Base-by-base conservation (phyloP, 106 monocot species). In the Dendrobium catenatum region DNA sequence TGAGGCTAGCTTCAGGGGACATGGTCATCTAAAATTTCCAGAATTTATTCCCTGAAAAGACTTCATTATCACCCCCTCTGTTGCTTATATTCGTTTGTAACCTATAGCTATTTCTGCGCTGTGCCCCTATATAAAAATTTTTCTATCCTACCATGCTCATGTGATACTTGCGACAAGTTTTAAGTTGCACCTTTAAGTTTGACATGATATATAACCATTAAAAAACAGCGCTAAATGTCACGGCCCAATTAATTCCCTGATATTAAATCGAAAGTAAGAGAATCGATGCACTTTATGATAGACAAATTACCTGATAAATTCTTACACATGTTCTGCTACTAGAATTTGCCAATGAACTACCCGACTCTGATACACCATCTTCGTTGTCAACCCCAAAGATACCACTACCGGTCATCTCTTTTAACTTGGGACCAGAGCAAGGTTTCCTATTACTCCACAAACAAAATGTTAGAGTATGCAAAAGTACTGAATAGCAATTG, bases 361-460 rank as follows among this genome's bases (percentile, higher is more conserved):
- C 91, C 59, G 79, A 79, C 61, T 96, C 93, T n/a, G 77, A 48
- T 56, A 42, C 76, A 46, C 77, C 91, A 82, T 91, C 81, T 76
- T 92, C 86, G 74, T 78, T 55, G 2, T 77, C 85, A 82, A 77
- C 85, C 51, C 83, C 85, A 84, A 96, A 96, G 55, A 96, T 96
- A 59, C 93, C 91, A 84, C 94, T 94, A 37, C 96, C 94, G 29
- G 90, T 92, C 86, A 96, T 96, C 85, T 96, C 96, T 84, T 82
- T 96, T 58, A 90, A 86, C 79, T 96, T 96, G 1, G 84, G 84
- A 73, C 82, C 93, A 11, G 94, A 96, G 48, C 96, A 96, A 70
- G 82, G 90, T 85, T 96, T 96, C 87, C 89, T 91, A 79, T 49
- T 66, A 81, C 44, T 84, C 46, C n/a, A 44, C 49, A 79, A 73